A percentile compares a stretch with the other conserved stretches of the same genome.
Conservation (phyloP, 2,329 filamentous ascomycete genomes). For the Lasiodiplodia citricola region DNA sequence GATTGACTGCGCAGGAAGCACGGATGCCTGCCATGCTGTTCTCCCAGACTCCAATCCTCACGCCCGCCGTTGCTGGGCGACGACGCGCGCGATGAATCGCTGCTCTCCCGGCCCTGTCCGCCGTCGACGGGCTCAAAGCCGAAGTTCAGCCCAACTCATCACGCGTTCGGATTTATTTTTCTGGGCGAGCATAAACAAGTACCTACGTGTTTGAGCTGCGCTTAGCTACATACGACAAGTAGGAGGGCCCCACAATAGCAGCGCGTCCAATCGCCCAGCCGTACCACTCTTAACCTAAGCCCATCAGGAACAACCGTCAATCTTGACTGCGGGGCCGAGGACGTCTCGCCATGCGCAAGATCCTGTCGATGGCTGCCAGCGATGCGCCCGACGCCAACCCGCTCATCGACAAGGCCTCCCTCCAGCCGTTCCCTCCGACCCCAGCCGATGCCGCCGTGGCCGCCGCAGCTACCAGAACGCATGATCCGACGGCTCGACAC, state of each 20-base stretch:
- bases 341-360: slow-evolving; percentile 12
- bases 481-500: neutral
- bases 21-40: slow-evolving; percentile 21
- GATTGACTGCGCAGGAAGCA: neutral
- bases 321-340: slow-evolving; percentile 13
- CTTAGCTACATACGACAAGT: neutral
- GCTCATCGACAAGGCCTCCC: neutral
- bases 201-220: slow-evolving; percentile 19
- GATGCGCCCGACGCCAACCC: neutral
- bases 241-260: neutral
- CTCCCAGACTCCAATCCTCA: neutral
- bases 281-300: slow-evolving; percentile 1
- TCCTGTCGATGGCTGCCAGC: neutral
- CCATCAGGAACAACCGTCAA: slow-evolving; percentile 17
- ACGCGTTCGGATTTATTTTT: neutral
- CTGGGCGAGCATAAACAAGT: neutral
- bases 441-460: neutral
- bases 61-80: neutral
- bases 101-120: neutral
- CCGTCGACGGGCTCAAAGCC: neutral
- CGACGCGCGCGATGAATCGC: slow-evolving; percentile 13
- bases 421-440: slow-evolving; percentile 1
- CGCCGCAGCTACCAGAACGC: neutral
- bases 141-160: slow-evolving; percentile 7
- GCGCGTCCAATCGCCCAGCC: slow-evolving; percentile 5